Evolutionary conservation across 345 rosid species (phyloP), one percentile per base, ranked within the genome.

Genomic region (Citrus medica): DNA sequence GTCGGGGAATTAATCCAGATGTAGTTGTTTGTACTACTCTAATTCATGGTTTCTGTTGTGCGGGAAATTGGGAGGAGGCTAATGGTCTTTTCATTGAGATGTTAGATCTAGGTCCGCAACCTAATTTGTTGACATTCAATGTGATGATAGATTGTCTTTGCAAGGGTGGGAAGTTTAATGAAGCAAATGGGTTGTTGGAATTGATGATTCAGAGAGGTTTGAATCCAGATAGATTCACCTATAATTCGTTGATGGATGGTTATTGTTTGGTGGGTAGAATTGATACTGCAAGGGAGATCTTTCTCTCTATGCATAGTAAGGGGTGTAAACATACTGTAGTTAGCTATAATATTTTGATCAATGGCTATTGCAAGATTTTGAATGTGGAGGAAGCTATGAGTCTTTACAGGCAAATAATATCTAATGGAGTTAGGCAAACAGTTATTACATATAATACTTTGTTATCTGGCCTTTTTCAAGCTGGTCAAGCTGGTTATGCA

Each of bases 41-140:
- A 58, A 6, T 73, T 58, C 65, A 58, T 13, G 83, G 86, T 56
- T 69, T 87, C 30, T 87, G 83, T 71, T 38, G 8, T 51, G n/a
- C 2, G n/a, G 78, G 75, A 48, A 78, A 73, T 35, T 64, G 32
- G 75, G 84, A 79, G 46, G 74, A 75, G 48, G 85, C 75, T 35
- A 77, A 62, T 16, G 48, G 42, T 60, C 76, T 82, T 60, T 79
- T 82, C 70, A 33, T 66, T 7, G 85, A 78, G 72, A 75, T 84
- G 81, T 25, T 71, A 53, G 70, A 73, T 63, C 70, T 38, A n/a
- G 70, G 77, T 16, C 12, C 53, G 28, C 25, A 3, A n/a, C 77
- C 81, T 24, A 37, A 71, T 48, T 10, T 48, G 35, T 19, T 51
- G 9, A 71, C 63, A 4, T 53, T 71, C 10, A 71, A 55, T 71